Percentiles rank a stretch among this genome's conserved stretches.
phyloP scores from a whole-genome alignment of 1,139 yeast genomes.

The Candida glucosophila region DNA sequence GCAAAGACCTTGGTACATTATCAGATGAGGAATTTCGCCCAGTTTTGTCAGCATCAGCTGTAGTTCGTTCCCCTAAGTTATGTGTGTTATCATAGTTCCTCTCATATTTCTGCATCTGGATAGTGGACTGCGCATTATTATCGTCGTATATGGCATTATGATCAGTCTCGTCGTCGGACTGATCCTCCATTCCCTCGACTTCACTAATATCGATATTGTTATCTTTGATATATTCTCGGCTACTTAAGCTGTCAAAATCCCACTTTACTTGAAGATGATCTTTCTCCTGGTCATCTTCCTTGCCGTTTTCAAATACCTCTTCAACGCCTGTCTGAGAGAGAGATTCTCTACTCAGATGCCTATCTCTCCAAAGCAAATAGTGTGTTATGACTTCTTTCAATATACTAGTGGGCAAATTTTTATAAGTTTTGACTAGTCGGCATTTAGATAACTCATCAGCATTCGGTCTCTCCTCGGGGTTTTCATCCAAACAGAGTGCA shows the following conservation, averaged over 20 bases:
- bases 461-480: constrained; percentile 76
- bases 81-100: constrained; percentile 4
- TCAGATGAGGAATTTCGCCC: constrained; percentile 45
- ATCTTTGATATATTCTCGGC: constrained; percentile 63
- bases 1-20: constrained; percentile 64
- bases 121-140: constrained; percentile 19
- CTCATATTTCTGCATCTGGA: constrained; percentile 1
- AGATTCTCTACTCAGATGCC: constrained; percentile 42
- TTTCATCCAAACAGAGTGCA: constrained; percentile 88
- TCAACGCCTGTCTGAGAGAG: constrained; percentile 30
- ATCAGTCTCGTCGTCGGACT: constrained; percentile 20
- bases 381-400: constrained; percentile 74
- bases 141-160: constrained; percentile 45
- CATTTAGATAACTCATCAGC: constrained; percentile 81
- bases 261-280: constrained; percentile 60
- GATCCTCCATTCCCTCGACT: constrained; percentile 29
- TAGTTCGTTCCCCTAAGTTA: constrained; percentile 7
- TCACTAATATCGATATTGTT: constrained; percentile 49
- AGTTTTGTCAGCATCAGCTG: constrained; percentile 52
- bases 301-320: constrained; percentile 12
- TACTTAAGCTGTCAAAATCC: constrained; percentile 77
- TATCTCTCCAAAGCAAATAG: constrained; percentile 73
- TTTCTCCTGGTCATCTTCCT: constrained; percentile 10
- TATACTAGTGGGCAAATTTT: constrained; percentile 47
- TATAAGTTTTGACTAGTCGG: constrained; percentile 58